Conservation (phyloP, 106 monocot genomes). For the Dactylorhiza incarnata region DNA sequence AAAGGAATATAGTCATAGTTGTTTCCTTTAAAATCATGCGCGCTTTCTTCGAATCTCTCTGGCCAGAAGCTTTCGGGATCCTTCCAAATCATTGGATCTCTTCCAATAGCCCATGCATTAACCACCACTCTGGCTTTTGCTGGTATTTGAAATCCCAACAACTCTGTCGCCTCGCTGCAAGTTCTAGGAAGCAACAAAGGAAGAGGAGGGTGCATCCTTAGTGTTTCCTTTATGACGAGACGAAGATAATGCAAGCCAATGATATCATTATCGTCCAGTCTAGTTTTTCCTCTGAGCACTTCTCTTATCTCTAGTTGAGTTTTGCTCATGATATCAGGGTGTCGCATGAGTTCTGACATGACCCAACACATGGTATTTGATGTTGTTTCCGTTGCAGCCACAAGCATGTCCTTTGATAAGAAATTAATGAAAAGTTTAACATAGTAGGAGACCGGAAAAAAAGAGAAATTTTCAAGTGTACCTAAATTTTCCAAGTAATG, state of each 20-base stretch:
- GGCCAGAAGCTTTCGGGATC: slow-evolving; percentile 6
- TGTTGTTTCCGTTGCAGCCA: slow-evolving; percentile 15
- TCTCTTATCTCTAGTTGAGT: slow-evolving; percentile 5
- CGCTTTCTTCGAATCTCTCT: slow-evolving; percentile 6
- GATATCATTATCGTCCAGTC: background rate
- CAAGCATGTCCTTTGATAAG: slow-evolving; percentile 13
- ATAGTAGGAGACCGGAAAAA: background rate
- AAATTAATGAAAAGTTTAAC: background rate
- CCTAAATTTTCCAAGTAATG: no score
- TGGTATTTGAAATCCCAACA: slow-evolving; percentile 1
- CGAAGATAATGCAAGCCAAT: background rate
- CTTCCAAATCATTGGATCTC: slow-evolving; percentile 4
- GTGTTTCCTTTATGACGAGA: slow-evolving; percentile 9
- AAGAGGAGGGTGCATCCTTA: slow-evolving; percentile 14
- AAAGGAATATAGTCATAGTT: slow-evolving; percentile 7
- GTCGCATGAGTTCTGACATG: slow-evolving; percentile 14
- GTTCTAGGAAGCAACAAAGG: slow-evolving; percentile 4
- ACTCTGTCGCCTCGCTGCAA: background rate
- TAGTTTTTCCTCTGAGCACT: background rate
- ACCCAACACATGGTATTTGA: slow-evolving; percentile 8
- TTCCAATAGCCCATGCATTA: slow-evolving; percentile 8
- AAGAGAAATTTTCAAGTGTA: no score
- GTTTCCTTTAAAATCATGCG: slow-evolving; percentile 1
- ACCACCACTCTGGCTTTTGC: background rate
- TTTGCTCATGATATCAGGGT: slow-evolving; percentile 2